Base-by-base conservation (phyloP, 2,329 filamentous ascomycete genomes). In the Venturia asperata region DNA sequence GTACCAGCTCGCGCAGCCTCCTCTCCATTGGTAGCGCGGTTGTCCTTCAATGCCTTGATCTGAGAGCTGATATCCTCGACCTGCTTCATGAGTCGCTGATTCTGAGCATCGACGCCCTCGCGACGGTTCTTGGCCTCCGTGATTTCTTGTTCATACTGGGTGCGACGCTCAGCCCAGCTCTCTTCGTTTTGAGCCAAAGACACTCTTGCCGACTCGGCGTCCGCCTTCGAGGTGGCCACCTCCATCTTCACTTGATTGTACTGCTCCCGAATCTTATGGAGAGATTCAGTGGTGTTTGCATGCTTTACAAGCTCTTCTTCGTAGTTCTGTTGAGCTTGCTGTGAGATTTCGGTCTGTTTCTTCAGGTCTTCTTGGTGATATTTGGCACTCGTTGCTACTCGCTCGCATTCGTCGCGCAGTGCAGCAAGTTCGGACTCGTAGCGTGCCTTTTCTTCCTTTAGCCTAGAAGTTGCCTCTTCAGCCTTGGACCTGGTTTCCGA, bases 281-380 rank as follows among this genome's bases (percentile, higher is more conserved):
- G 81, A 43, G 86, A 85, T 76, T 92, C 92, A 15, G 93, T 91
- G n/a, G 93, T 94, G 69, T 97, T 91, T 1, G 92, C 93, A 76
- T 99, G 94, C 78, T 94, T 97, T 71, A 96, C 85, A 13, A 99
- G 83, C 75, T 99, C 94, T 68, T 87, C 87, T 75, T 99, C 95
- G 73, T 99, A 99, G 70, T 94, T 92, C 73, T 96, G 89, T 74
- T 99, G 94, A 3, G 94, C 92, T 74, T 91, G 90, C 64, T 91
- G 87, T 2, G 94, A 92, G 71, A 99, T 97, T 56, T 95, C 90
- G 37, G 93, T 92, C 75, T 99, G 94, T 0, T 91, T 88, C 67
- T 94, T 92, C 52, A 97, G 85, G 71, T 97, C 92, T 71, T 96
- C 89, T 73, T 95, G 91, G 73, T 96, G 90, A 73, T 89, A 91